phyloP scores from a whole-genome alignment of 805 yeast genomes.

The Cyberlindnera xylosilytica region DNA sequence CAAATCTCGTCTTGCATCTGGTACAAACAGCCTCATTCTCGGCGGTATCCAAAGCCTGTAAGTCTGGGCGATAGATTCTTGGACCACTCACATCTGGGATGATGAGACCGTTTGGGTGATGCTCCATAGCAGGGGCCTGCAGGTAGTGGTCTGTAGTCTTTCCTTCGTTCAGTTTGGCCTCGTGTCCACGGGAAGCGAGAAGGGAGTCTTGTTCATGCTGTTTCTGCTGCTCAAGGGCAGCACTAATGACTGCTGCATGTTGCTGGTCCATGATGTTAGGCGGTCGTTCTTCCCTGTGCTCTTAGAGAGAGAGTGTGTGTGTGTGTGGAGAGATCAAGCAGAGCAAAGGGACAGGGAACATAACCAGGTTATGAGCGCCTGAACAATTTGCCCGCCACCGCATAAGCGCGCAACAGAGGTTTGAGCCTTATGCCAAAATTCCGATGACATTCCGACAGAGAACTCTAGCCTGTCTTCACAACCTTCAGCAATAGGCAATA shows the following conservation, averaged over 20 bases:
- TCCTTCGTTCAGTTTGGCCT: too few relatives aligned
- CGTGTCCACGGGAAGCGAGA: not conserved
- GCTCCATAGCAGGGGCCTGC: too few relatives aligned
- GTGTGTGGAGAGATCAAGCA: not conserved
- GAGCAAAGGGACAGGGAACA: slow-evolving; percentile 11
- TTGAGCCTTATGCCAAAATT: not conserved
- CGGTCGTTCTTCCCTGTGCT: not conserved
- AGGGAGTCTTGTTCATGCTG: slow-evolving; percentile 1
- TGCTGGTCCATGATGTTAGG: slow-evolving; percentile 1
- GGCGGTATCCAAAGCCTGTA: not conserved
- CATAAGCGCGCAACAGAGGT: not conserved
- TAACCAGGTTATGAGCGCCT: slow-evolving; percentile 17
- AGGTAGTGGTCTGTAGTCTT: too few relatives aligned
- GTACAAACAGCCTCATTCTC: slow-evolving; percentile 35
- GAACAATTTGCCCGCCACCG: not conserved
- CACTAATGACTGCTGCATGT: slow-evolving; percentile 22
- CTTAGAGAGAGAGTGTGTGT: not conserved
- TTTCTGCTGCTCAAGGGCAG: slow-evolving; percentile 34
- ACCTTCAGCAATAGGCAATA: too few relatives aligned
- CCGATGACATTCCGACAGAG: too few relatives aligned
- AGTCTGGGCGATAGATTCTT: slow-evolving; percentile 9
- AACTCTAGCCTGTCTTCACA: too few relatives aligned
- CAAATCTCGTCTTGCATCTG: slow-evolving; percentile 58
- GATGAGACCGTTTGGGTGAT: slow-evolving; percentile 1
- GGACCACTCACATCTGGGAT: slow-evolving; percentile 24